These are phyloP conservation scores for Pleurostoma richardsiae DNA, from an alignment of 2,329 filamentous ascomycete species.

Conservation along the genomic window DNA sequence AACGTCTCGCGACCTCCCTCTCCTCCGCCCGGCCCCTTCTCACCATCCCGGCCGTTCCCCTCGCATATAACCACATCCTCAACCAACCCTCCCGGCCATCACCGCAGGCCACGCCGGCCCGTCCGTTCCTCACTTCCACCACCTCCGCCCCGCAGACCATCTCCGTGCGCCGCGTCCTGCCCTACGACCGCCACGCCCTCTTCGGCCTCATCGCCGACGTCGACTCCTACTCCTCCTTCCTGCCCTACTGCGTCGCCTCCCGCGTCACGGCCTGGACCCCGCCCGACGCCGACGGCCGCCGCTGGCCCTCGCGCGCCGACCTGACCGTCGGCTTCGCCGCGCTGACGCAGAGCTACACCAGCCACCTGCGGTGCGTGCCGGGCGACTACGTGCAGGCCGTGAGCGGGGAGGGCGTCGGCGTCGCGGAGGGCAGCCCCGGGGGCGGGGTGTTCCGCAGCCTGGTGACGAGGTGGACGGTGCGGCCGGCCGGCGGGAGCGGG, in stretches of 20 bases:
- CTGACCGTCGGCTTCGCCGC: slow-evolving; percentile 82
- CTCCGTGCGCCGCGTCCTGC: slow-evolving; percentile 68
- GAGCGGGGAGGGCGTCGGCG: slow-evolving; percentile 50
- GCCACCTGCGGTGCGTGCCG: slow-evolving; percentile 72
- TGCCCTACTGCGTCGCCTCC: slow-evolving; percentile 84
- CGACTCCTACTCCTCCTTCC: slow-evolving; percentile 75
- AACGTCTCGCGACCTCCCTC: slow-evolving; percentile 3
- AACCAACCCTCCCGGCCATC: too few relatives aligned
- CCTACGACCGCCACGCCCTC: slow-evolving; percentile 65
- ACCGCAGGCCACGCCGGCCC: too few relatives aligned
- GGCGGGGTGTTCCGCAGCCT: slow-evolving; percentile 61
- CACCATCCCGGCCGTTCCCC: slow-evolving; percentile 7
- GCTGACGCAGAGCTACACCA: slow-evolving; percentile 79
- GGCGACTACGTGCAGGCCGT: slow-evolving; percentile 71
- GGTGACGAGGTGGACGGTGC: slow-evolving; percentile 64
- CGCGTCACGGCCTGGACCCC: slow-evolving; percentile 70
- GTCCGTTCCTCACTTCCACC: slow-evolving; percentile 19
- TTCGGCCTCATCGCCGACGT: slow-evolving; percentile 88
- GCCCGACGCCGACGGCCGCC: slow-evolving; percentile 39
- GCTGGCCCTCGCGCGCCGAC: slow-evolving; percentile 70
- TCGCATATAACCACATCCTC: background rate
- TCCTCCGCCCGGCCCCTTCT: background rate
- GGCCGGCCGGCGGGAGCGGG: slow-evolving; percentile 24
- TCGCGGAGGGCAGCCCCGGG: slow-evolving; percentile 21
- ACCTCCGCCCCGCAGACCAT: slow-evolving; percentile 31